A percentile compares a stretch with the other conserved stretches of the same genome.
These are phyloP conservation scores for Staphylotrichum longicolle DNA, from an alignment of 495 filamentous ascomycete genomes.

Conservation along the genomic window DNA sequence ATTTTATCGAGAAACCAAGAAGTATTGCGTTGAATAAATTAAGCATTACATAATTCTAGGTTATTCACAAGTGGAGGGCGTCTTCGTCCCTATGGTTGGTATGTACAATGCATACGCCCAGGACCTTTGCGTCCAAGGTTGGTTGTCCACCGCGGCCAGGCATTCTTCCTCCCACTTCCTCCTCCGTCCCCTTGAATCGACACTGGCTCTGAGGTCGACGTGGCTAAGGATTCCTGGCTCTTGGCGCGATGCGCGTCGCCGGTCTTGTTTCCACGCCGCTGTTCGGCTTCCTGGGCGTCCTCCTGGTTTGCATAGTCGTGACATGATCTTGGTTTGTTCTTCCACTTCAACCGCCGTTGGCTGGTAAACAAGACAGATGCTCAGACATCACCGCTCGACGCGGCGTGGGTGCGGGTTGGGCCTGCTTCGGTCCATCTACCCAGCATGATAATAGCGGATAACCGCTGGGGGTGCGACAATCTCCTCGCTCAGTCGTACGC, in stretches of 20 bases:
- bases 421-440: neutral
- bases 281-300: neutral
- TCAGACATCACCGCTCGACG: conserved; percentile 5
- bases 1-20: too few species aligned
- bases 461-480: too few species aligned
- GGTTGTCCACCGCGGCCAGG: too few species aligned
- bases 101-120: too few species aligned
- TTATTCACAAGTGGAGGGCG: neutral
- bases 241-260: too few species aligned
- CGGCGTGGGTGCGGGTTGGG: neutral
- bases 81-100: neutral
- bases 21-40: neutral
- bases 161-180: too few species aligned
- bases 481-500: conserved; percentile 21
- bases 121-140: too few species aligned
- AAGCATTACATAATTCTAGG: conserved; percentile 5
- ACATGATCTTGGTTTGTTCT: neutral
- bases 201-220: neutral
- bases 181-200: neutral
- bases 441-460: neutral
- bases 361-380: neutral
- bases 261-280: too few species aligned
- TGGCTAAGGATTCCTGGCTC: too few species aligned
- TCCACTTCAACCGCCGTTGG: neutral
- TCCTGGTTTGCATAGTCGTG: neutral